Base-by-base conservation (phyloP, 768 basidiomycete species). In the Austroboletus eburneus region DNA sequence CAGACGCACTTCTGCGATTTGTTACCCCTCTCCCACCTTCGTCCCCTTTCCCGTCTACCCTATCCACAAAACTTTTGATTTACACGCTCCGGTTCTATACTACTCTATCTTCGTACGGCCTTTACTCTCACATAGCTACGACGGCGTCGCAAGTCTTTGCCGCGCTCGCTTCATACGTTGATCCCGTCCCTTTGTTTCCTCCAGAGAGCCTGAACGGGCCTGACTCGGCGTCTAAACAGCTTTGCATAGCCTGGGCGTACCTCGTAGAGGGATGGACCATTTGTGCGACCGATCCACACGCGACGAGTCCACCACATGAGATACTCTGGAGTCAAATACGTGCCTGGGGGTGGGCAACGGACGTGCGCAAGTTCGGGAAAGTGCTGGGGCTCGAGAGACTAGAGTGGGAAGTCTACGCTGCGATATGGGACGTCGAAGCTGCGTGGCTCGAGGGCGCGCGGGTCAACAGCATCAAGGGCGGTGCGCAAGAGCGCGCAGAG, bases 251-350 rank as follows among this genome's bases (percentile, higher is more conserved):
- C 3, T 92, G 85, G 78, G 67, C 77, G 5, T 66, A 69, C 9
- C 66, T 91, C 9, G 54, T 91, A 3, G 78, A 79, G 48, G 69
- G 74, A 0, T 97, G 92, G 93, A 84, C 73, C 6, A 71, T 78
- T 3, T 94, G 90, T 55, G 91, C 92, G 0, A 77, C 80, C n/a
- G 87, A 98, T 58, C 94, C 95, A 6, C 95, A 98, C 60, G 73
- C 75, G 45, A 94, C 91, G 7, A 86, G 82, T 3, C 91, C 91
- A 0, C 74, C 73, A 8, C 95, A 98, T 64, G 91, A 89, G 43
- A 81, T 97, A 40, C 67, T 87, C 9, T 98, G 95, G 94, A 89
- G 84, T 45, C 90, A 92, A 57, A 71, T 95, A 9, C 67, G 72
- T n/a, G 82, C 79, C 3, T 88, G 86, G 81, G 80, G 74, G 0